phyloP scores from a whole-genome alignment of 345 rosid species.

The Eucalyptus decipiens region DNA sequence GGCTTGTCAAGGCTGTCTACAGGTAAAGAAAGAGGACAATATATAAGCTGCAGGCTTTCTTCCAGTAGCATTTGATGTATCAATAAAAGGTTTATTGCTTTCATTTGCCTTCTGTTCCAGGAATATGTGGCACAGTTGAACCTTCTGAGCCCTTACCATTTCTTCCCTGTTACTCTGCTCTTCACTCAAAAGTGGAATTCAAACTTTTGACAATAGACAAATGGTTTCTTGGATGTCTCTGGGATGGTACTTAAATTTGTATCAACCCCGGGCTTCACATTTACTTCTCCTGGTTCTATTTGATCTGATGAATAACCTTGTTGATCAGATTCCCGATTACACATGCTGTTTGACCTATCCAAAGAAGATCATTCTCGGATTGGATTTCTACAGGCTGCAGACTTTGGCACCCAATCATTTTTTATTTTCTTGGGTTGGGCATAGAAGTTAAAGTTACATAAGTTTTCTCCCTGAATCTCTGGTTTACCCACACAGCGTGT shows the following conservation, averaged over 20 bases:
- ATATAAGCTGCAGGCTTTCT: slow-evolving; percentile 2
- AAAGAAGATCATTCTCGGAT: neutral
- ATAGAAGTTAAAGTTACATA: neutral
- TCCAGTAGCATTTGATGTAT: neutral
- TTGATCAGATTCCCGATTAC: neutral
- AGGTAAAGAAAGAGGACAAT: neutral
- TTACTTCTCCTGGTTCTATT: neutral
- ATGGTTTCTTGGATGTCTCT: neutral
- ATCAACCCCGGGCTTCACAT: neutral
- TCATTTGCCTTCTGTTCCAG: slow-evolving; percentile 9
- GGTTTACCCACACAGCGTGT: neutral
- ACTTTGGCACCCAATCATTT: neutral
- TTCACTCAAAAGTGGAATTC: neutral
- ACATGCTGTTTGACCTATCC: neutral
- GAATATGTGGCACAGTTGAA: neutral
- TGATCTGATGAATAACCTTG: neutral
- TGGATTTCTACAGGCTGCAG: neutral
- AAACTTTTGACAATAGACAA: slow-evolving; percentile 1
- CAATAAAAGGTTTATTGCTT: slow-evolving; percentile 5
- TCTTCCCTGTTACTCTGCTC: slow-evolving; percentile 1
- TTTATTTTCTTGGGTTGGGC: neutral
- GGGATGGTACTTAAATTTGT: neutral
- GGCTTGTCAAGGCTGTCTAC: slow-evolving; percentile 20
- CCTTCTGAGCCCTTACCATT: neutral
- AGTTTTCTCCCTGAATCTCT: neutral